These are phyloP conservation scores for Termitomyces sp. DNA, from an alignment of 768 basidiomycete genomes.

Conservation along the genomic window DNA sequence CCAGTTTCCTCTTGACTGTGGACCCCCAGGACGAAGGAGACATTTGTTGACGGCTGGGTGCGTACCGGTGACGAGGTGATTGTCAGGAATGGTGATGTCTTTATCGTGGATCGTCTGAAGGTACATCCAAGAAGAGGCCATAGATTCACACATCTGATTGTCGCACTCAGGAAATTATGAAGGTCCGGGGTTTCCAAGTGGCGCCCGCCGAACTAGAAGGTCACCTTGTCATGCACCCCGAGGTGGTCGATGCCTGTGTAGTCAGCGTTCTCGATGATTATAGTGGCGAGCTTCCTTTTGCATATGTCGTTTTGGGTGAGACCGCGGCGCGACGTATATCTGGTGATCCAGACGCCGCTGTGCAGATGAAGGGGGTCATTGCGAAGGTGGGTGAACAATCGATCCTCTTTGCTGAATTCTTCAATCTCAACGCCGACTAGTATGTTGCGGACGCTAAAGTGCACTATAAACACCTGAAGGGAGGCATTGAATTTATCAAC, in stretches of 20 bases:
- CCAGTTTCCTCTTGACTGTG: neutral
- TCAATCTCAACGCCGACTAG: conserved; percentile 24
- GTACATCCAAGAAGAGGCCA: conserved; percentile 26
- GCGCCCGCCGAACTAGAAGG: conserved; percentile 69
- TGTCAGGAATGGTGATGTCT: conserved; percentile 58
- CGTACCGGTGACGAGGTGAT: conserved; percentile 74
- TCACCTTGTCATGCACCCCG: conserved; percentile 55
- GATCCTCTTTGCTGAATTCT: too few relatives aligned
- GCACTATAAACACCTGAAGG: conserved; percentile 57
- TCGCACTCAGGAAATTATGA: conserved; percentile 58
- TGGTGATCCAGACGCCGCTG: conserved; percentile 27
- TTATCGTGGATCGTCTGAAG: conserved; percentile 73
- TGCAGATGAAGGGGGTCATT: conserved; percentile 41
- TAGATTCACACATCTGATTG: neutral
- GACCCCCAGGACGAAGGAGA: conserved; percentile 51
- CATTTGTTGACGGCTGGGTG: conserved; percentile 64
- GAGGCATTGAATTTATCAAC: conserved; percentile 62
- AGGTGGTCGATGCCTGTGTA: conserved; percentile 60
- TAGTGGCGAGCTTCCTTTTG: conserved; percentile 71
- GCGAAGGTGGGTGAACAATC: conserved; percentile 53
- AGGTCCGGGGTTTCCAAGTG: conserved; percentile 59
- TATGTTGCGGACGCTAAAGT: conserved; percentile 57
- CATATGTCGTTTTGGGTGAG: conserved; percentile 57
- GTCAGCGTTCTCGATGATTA: conserved; percentile 71
- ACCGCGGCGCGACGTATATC: conserved; percentile 34